phyloP scores from a whole-genome alignment of 495 filamentous ascomycete species.

The Aspergillus sclerotiicarbonarius region DNA sequence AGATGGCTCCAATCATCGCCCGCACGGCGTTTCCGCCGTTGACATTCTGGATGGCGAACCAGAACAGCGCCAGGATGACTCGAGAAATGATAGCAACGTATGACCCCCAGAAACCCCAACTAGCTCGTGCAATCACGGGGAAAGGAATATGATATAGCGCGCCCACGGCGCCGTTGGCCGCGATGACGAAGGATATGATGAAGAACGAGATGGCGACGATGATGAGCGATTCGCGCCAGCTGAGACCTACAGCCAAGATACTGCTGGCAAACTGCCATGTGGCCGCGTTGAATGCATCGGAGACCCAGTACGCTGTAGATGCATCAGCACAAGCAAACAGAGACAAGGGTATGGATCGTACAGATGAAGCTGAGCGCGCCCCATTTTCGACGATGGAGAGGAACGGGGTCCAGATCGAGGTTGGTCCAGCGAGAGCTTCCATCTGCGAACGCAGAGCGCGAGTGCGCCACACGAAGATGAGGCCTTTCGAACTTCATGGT shows the following conservation, averaged over 20 bases:
- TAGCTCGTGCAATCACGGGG: slow-evolving; percentile 63
- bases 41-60: slow-evolving; percentile 68
- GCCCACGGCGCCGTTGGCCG: slow-evolving; percentile 62
- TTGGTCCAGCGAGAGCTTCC: slow-evolving; percentile 45
- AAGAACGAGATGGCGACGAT: slow-evolving; percentile 62
- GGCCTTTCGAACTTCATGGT: slow-evolving; percentile 30
- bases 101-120: slow-evolving; percentile 68
- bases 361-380: slow-evolving; percentile 38
- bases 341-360: slow-evolving; percentile 11
- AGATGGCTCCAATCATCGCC: slow-evolving; percentile 68
- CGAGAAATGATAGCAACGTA: slow-evolving; percentile 67
- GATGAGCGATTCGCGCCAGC: slow-evolving; percentile 58
- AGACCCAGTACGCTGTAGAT: slow-evolving; percentile 59
- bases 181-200: slow-evolving; percentile 61
- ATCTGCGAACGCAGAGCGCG: slow-evolving; percentile 37
- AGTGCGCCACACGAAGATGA: slow-evolving; percentile 32
- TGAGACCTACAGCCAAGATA: slow-evolving; percentile 62
- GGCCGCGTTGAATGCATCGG: slow-evolving; percentile 59
- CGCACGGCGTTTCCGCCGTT: slow-evolving; percentile 64
- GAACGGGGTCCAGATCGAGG: slow-evolving; percentile 47
- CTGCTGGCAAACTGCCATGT: slow-evolving; percentile 62
- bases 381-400: slow-evolving; percentile 42
- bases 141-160: slow-evolving; percentile 65
- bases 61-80: slow-evolving; percentile 67
- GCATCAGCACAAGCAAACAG: not conserved